Evolutionary conservation across 1,284 basidiomycete species (phyloP).

Genomic region (Athelia sp.): DNA sequence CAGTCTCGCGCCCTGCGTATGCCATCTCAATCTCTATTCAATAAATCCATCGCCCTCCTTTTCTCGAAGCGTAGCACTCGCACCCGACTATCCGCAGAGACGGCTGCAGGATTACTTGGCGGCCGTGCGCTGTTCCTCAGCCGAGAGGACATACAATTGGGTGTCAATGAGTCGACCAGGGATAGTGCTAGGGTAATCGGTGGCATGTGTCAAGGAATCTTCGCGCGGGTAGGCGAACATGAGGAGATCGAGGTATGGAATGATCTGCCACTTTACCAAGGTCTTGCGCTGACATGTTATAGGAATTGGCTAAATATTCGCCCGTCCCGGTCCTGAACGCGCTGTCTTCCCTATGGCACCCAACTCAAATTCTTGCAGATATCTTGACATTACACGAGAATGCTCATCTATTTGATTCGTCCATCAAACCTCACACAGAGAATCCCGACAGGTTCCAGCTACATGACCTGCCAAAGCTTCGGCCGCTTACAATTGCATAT

Average conservation of each 20-base stretch:
- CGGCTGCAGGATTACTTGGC: constrained; percentile 70
- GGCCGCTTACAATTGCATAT: constrained; percentile 83
- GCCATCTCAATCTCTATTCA: constrained; percentile 67
- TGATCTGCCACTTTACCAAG: too few relatives aligned
- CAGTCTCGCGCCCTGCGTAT: constrained; percentile 40
- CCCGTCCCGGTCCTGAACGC: constrained; percentile 95
- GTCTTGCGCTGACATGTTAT: constrained; percentile 3
- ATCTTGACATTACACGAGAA: constrained; percentile 86
- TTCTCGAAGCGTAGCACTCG: constrained; percentile 94
- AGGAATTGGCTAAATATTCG: constrained; percentile 88
- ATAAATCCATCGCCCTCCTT: constrained; percentile 83
- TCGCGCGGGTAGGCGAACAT: constrained; percentile 93
- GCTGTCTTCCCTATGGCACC: constrained; percentile 93
- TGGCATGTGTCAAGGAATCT: constrained; percentile 96
- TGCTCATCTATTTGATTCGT: constrained; percentile 42
- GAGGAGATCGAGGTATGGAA: constrained; percentile 88
- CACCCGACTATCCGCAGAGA: constrained; percentile 89
- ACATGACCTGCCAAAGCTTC: constrained; percentile 39
- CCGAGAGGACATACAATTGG: constrained; percentile 88
- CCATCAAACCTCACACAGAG: constrained; percentile 2
- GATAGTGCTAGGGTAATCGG: constrained; percentile 89
- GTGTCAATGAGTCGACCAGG: constrained; percentile 87
- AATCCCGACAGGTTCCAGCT: constrained; percentile 1
- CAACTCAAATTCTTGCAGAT: constrained; percentile 94
- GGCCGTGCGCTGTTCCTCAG: constrained; percentile 95